Evolutionary conservation across 1,284 basidiomycete species (phyloP).

Genomic region (Cutaneotrichosporon daszewskae): DNA sequence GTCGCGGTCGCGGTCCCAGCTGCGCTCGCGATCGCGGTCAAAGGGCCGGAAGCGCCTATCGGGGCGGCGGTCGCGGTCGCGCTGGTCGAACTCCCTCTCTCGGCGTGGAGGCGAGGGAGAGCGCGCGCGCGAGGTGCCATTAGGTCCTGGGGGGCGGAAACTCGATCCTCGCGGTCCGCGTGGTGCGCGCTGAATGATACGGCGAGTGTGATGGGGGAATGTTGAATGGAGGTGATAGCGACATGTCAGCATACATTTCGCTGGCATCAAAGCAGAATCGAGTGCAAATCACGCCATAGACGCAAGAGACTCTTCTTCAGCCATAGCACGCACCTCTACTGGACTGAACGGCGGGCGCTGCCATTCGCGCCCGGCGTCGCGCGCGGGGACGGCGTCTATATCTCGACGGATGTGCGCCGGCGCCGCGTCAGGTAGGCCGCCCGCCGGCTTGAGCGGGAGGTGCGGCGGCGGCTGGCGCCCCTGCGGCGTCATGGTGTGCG

Average conservation of each 20-base stretch:
- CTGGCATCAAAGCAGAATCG: too few relatives aligned
- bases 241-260: too few relatives aligned
- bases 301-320: too few relatives aligned
- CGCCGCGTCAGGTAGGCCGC: constrained; percentile 11
- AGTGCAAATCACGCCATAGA: too few relatives aligned
- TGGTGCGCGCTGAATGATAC: too few relatives aligned
- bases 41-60: not conserved
- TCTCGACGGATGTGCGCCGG: constrained; percentile 10
- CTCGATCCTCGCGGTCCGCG: not conserved
- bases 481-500: constrained; percentile 19
- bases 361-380: not conserved
- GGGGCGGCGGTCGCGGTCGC: not conserved
- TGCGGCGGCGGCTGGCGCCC: constrained; percentile 22
- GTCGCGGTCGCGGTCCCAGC: constrained; percentile 8
- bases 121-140: not conserved
- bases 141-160: not conserved
- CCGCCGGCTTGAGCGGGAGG: constrained; percentile 17
- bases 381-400: constrained; percentile 19
- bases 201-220: too few relatives aligned
- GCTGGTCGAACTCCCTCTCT: not conserved
- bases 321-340: too few relatives aligned
- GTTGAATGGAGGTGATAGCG: too few relatives aligned
- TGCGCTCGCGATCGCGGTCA: constrained; percentile 8
- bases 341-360: too few relatives aligned
- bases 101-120: constrained; percentile 1